Conservation (phyloP, 805 yeast genomes). For the Candida verbasci region DNA sequence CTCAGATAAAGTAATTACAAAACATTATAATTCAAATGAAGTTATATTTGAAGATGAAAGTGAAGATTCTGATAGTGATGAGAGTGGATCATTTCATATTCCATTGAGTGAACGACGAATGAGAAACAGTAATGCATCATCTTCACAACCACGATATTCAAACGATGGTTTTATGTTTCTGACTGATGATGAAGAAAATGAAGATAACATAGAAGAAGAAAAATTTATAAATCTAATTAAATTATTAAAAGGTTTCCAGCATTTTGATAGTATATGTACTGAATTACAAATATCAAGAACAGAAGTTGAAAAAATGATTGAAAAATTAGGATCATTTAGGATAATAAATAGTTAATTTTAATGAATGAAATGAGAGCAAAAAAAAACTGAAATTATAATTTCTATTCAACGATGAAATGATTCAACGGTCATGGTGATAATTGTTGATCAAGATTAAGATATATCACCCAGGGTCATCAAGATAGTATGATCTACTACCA, state of each 20-base stretch:
- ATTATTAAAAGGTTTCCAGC: constrained; percentile 47
- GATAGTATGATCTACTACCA: no score
- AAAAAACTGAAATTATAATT: neutral
- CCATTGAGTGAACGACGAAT: constrained; percentile 3
- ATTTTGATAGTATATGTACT: constrained; percentile 67
- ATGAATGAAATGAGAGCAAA: neutral
- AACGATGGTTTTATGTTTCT: constrained; percentile 1
- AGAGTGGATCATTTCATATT: constrained; percentile 3
- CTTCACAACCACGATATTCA: neutral
- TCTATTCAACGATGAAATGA: no score
- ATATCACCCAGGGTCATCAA: no score
- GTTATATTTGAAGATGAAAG: constrained; percentile 9
- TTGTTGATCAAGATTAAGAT: no score
- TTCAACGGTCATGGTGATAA: no score
- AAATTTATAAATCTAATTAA: constrained; percentile 37
- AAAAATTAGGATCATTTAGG: constrained; percentile 31
- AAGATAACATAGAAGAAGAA: constrained; percentile 13
- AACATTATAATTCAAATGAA: constrained; percentile 8
- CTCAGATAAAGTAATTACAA: constrained; percentile 4
- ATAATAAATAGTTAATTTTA: constrained; percentile 26
- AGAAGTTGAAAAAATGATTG: constrained; percentile 50
- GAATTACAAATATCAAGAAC: constrained; percentile 52
- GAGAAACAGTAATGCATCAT: constrained; percentile 4
- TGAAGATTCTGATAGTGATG: constrained; percentile 11
- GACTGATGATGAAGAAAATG: constrained; percentile 2